Base-by-base conservation (phyloP, 208 protist species). In the Trypanosoma brucei region DNA sequence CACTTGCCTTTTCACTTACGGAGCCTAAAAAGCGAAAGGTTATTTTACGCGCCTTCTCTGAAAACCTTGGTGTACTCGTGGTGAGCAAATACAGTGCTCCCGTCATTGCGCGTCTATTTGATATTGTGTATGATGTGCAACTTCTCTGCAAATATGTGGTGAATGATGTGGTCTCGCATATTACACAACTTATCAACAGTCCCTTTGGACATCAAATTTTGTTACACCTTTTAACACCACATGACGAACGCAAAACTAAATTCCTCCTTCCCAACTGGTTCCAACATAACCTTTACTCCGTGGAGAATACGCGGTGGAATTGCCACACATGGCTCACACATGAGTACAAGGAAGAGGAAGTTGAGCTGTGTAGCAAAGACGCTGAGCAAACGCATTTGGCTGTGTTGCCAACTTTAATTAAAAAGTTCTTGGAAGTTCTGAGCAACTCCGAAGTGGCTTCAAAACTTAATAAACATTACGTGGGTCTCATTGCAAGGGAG, bases 81-180 rank as follows among this genome's bases (percentile, higher is more conserved):
- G 85, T 79, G 22, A 78, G 69, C 66, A 95, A 95, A 76, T 92
- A 93, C 72, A 76, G 76, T 42, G 90, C 90, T 1, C 90, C 90
- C 6, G 75, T 93, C 11, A 76, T 95, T 48, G 86, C 90, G 13
- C 86, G 90, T 44, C 74, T 95, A 9, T 91, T 95, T 66, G 90
- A 95, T 50, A 63, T 93, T 9, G 65, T 93, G 33, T 95, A 95
- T 67, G 86, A 95, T 55, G 58, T 75, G 44, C 86, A 95, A 71
- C 70, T 95, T 65, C 73, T 92, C 34, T 65, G 73, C 56, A 95
- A 95, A 71, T 95, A 90, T 59, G 58, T 95, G 0, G 74, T 80
- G 7, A 82, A 75, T 44, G 86, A 91, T 48, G 59, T 93, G 59
- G 75, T 62, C 4, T 54, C 57, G 0, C 77, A 95, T 74, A 79